Evolutionary conservation across 1,284 basidiomycete species (phyloP).

Genomic region (Thecaphora thlaspeos): DNA sequence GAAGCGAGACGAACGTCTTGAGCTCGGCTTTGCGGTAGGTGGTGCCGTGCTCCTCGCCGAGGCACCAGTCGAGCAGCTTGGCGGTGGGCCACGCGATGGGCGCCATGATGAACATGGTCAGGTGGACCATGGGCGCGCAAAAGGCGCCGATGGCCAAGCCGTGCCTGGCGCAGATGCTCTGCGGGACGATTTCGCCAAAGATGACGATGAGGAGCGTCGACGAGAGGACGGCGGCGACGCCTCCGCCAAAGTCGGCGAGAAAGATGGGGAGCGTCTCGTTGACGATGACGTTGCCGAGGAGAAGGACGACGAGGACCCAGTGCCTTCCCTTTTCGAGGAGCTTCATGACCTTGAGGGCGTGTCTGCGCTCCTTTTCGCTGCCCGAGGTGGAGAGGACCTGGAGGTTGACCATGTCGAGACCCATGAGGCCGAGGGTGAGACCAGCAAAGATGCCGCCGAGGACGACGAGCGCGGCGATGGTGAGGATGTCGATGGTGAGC

Average conservation of each 20-base stretch:
- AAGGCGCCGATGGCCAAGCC: slow-evolving; percentile 87
- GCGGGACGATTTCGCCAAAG: slow-evolving; percentile 59
- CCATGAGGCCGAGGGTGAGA: slow-evolving; percentile 88
- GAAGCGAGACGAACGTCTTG: slow-evolving; percentile 77
- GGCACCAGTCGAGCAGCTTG: slow-evolving; percentile 59
- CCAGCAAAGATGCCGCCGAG: slow-evolving; percentile 62
- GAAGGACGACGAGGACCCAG: slow-evolving; percentile 83
- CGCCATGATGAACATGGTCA: slow-evolving; percentile 59
- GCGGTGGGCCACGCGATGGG: slow-evolving; percentile 60
- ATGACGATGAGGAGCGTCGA: slow-evolving; percentile 60
- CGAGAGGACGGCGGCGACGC: slow-evolving; percentile 47
- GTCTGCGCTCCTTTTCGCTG: slow-evolving; percentile 63
- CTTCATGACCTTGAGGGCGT: slow-evolving; percentile 61
- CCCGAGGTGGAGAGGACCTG: slow-evolving; percentile 80
- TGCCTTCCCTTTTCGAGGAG: slow-evolving; percentile 79
- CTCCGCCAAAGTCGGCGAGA: slow-evolving; percentile 55
- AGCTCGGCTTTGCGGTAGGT: slow-evolving; percentile 64
- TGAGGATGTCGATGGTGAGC: slow-evolving; percentile 40
- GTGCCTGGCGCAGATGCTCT: slow-evolving; percentile 76
- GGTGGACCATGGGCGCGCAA: slow-evolving; percentile 70
- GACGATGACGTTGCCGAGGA: slow-evolving; percentile 79
- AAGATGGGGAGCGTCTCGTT: slow-evolving; percentile 61
- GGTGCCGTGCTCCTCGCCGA: slow-evolving; percentile 61
- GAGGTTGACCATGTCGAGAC: slow-evolving; percentile 86
- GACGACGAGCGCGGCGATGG: slow-evolving; percentile 48